phyloP scores from a whole-genome alignment of 257 asterid genomes.

The Linaria vulgaris region DNA sequence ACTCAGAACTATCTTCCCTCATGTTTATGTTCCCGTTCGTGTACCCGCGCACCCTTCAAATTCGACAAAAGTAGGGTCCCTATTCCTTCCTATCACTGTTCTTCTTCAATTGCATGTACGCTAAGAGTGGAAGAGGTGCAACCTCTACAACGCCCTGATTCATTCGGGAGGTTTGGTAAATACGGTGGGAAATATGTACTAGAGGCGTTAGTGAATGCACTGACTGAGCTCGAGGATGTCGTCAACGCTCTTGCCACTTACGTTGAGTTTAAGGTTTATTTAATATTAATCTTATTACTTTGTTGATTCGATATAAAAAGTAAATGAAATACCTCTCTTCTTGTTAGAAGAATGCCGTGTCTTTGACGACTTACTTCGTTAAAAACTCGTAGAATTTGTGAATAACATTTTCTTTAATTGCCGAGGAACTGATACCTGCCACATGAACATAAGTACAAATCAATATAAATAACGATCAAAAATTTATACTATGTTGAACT shows the following conservation, averaged over 20 bases:
- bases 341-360: too few relatives aligned
- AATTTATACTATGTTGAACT: too few relatives aligned
- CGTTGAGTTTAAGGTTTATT: constrained; percentile 73
- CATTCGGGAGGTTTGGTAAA: constrained; percentile 83
- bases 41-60: constrained; percentile 22
- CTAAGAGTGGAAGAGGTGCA: constrained; percentile 27
- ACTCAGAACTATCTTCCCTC: too few relatives aligned
- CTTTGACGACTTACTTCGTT: too few relatives aligned
- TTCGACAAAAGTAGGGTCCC: constrained; percentile 20
- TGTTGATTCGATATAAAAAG: too few relatives aligned
- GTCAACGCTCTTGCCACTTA: constrained; percentile 59
- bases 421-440: too few relatives aligned
- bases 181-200: constrained; percentile 91
- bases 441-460: too few relatives aligned
- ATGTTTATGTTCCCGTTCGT: too few relatives aligned
- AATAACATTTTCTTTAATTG: too few relatives aligned
- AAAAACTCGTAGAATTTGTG: too few relatives aligned
- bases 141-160: constrained; percentile 62
- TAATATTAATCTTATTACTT: background rate
- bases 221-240: constrained; percentile 84
- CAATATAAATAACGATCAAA: too few relatives aligned
- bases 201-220: constrained; percentile 85
- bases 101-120: constrained; percentile 30
- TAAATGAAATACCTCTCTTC: too few relatives aligned
- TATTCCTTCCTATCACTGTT: constrained; percentile 23